Percentiles rank a stretch among this genome's conserved stretches.
These are phyloP conservation scores for Myxozyma melibiosi DNA, from an alignment of 805 yeast genomes.

Conservation along the genomic window DNA sequence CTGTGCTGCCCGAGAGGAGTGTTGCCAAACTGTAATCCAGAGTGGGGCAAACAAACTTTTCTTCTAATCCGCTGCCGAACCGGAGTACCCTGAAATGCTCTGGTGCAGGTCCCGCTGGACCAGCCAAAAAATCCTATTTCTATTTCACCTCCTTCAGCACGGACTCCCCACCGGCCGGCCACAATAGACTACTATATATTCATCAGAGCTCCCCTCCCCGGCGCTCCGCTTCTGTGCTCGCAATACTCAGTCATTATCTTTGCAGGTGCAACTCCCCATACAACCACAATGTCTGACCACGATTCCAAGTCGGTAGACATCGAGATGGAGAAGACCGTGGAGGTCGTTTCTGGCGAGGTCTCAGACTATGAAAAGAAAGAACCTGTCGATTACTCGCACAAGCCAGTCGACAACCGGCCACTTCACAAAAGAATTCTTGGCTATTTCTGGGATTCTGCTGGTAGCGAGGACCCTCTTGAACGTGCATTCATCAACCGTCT, in stretches of 20 bases:
- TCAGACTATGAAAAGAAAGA: background rate
- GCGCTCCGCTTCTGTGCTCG: too few relatives aligned
- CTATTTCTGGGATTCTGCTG: constrained; percentile 11
- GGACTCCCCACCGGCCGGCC: too few relatives aligned
- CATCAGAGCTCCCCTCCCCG: too few relatives aligned
- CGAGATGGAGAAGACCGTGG: background rate
- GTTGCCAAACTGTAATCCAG: too few relatives aligned
- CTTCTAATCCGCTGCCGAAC: too few relatives aligned
- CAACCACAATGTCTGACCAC: background rate
- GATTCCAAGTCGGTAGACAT: constrained; percentile 5
- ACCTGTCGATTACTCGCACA: background rate
- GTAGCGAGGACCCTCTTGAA: background rate
- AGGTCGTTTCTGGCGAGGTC: background rate
- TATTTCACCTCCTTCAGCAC: too few relatives aligned
- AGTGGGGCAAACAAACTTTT: too few relatives aligned
- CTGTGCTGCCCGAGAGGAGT: too few relatives aligned
- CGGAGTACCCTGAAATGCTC: too few relatives aligned
- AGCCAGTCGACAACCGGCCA: background rate
- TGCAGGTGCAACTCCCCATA: background rate
- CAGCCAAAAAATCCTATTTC: too few relatives aligned
- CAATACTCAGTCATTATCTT: background rate
- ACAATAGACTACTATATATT: too few relatives aligned
- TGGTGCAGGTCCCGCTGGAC: too few relatives aligned
- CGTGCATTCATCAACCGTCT: constrained; percentile 8
- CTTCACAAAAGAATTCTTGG: background rate